phyloP scores from a whole-genome alignment of 768 basidiomycete genomes.

The Mycena latifolia region DNA sequence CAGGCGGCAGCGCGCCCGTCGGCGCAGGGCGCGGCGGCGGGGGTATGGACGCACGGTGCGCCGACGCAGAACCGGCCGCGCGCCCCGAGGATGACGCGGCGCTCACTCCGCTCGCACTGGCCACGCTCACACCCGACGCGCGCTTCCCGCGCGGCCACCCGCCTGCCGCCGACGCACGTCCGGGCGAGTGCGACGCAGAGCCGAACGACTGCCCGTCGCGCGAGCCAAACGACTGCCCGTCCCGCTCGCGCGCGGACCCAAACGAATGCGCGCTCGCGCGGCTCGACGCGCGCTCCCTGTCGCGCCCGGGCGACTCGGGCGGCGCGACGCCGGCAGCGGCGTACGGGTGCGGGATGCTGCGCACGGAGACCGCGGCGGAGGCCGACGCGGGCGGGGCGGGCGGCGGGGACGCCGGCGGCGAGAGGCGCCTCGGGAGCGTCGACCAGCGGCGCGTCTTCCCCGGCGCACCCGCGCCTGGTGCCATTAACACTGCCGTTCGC shows the following conservation, averaged over 20 bases:
- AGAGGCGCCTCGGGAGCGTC: constrained; percentile 30
- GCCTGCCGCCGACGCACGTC: no score
- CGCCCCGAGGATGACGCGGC: background rate
- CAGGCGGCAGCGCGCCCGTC: constrained; percentile 75
- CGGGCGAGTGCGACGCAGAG: no score
- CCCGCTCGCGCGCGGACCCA: constrained; percentile 15
- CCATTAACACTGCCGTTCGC: background rate
- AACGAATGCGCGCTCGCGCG: constrained; percentile 27
- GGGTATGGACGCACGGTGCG: constrained; percentile 68
- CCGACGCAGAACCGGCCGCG: background rate
- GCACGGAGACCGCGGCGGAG: no score
- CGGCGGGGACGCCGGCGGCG: constrained; percentile 28
- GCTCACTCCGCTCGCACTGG: constrained; percentile 1
- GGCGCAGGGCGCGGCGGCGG: constrained; percentile 83
- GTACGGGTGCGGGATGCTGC: constrained; percentile 35
- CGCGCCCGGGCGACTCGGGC: constrained; percentile 2
- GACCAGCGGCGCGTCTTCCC: constrained; percentile 27
- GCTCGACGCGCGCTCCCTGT: constrained; percentile 21
- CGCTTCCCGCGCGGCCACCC: constrained; percentile 15
- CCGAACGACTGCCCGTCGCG: no score
- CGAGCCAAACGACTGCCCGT: no score
- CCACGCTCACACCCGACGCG: constrained; percentile 15
- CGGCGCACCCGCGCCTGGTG: background rate
- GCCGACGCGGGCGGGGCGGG: constrained; percentile 4
- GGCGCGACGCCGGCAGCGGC: constrained; percentile 11